A percentile compares a stretch with the other conserved stretches of the same genome.
Evolutionary conservation across 2,329 filamentous ascomycete species (phyloP).

Genomic region (Fusarium sterilihyphosum): DNA sequence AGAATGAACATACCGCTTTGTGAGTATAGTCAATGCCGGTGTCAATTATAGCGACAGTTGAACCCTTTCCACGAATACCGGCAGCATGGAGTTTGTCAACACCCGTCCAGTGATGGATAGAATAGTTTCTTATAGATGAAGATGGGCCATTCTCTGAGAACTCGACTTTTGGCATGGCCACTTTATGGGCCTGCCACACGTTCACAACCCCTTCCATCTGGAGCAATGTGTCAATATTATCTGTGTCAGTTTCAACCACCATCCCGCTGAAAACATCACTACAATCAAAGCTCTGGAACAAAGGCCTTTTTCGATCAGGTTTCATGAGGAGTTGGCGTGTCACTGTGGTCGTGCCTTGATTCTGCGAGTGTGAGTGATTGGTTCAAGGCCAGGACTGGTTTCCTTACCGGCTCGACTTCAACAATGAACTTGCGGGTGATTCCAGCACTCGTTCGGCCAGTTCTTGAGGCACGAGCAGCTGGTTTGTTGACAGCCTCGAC

Average conservation of each 20-base stretch:
- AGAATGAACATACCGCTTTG: slow-evolving; percentile 43
- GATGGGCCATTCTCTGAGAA: slow-evolving; percentile 23
- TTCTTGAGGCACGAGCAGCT: not conserved
- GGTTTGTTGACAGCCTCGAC: slow-evolving; percentile 6
- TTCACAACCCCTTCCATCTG: slow-evolving; percentile 49
- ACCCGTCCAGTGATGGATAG: slow-evolving; percentile 52
- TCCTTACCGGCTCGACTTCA: slow-evolving; percentile 40
- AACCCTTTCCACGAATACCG: slow-evolving; percentile 52
- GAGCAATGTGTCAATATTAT: slow-evolving; percentile 48
- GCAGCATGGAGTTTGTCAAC: slow-evolving; percentile 51
- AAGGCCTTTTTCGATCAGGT: slow-evolving; percentile 17
- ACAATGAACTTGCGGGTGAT: slow-evolving; percentile 40
- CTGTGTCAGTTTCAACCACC: slow-evolving; percentile 45
- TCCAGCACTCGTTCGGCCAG: slow-evolving; percentile 4
- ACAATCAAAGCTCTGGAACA: slow-evolving; percentile 47
- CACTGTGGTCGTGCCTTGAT: slow-evolving; percentile 23
- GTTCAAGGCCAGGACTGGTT: not conserved
- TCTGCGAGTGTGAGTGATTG: slow-evolving; percentile 29
- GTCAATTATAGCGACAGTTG: slow-evolving; percentile 53
- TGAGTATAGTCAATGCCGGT: slow-evolving; percentile 54
- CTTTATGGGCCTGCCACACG: slow-evolving; percentile 49
- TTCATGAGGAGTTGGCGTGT: slow-evolving; percentile 37
- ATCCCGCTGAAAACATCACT: slow-evolving; percentile 50
- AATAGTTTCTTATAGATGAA: slow-evolving; percentile 43
- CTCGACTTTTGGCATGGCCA: slow-evolving; percentile 37